phyloP scores from a whole-genome alignment of 2,329 filamentous ascomycete genomes.

The Lachnellula occidentalis region DNA sequence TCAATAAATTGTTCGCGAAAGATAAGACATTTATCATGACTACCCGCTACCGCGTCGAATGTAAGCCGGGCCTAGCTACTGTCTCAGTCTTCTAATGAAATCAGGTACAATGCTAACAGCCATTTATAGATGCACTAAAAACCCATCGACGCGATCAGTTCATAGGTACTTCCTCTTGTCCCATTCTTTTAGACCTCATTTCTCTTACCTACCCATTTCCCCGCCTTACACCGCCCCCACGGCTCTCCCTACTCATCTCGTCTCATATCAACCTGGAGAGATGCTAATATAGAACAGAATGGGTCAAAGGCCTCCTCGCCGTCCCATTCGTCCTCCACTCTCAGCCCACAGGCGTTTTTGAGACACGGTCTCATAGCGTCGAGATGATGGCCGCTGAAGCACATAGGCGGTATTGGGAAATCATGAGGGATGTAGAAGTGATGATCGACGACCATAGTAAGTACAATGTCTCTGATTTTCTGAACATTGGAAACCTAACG shows the following conservation, averaged over 20 bases:
- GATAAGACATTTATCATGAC: conserved; percentile 42
- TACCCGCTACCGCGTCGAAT: conserved; percentile 66
- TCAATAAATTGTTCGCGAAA: too few relatives aligned
- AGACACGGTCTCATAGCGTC: conserved; percentile 58
- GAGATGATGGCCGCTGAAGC: conserved; percentile 72
- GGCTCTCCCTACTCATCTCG: background rate
- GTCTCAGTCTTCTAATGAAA: background rate
- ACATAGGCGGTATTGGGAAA: conserved; percentile 86
- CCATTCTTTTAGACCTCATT: background rate
- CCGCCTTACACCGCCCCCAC: background rate
- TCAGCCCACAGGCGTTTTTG: conserved; percentile 83
- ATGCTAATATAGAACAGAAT: conserved; percentile 52
- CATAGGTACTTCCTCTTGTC: conserved; percentile 49
- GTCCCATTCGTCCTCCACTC: conserved; percentile 96
- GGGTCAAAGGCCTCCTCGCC: conserved; percentile 91
- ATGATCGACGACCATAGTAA: conserved; percentile 89
- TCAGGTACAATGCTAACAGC: background rate
- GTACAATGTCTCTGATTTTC: conserved; percentile 12
- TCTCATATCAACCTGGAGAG: background rate
- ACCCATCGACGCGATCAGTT: conserved; percentile 89
- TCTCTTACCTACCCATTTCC: background rate
- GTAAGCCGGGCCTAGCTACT: conserved; percentile 39
- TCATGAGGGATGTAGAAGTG: conserved; percentile 86
- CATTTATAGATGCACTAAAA: conserved; percentile 56
- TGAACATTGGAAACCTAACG: background rate